A percentile compares a stretch with the other conserved stretches of the same genome.
Conservation (phyloP, 1,139 yeast species). For the Geotrichum citri-aurantii region DNA sequence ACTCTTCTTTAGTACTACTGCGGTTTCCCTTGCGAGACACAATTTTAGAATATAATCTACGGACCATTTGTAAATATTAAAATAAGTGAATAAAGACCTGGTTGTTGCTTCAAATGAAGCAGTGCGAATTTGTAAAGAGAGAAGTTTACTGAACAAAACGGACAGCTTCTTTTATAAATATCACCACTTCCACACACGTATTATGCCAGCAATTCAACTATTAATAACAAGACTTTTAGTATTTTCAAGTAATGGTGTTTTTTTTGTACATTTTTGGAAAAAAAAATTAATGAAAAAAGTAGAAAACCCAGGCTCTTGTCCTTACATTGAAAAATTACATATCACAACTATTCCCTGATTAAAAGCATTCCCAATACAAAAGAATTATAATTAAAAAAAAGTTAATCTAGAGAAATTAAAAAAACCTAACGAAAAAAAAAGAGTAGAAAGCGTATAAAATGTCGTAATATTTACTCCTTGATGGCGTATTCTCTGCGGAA, state of each 20-base stretch:
- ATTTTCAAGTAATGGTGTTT: too few species aligned
- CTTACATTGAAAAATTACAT: not conserved
- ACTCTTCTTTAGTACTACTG: not conserved
- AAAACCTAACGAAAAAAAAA: not conserved
- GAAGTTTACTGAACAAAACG: not conserved
- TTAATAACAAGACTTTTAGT: not conserved
- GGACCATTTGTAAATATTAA: not conserved
- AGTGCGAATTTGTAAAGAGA: not conserved
- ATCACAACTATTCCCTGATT: not conserved
- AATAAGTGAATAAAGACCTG: not conserved
- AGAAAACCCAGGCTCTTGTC: too few species aligned
- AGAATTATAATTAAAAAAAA: not conserved
- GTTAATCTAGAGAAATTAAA: not conserved
- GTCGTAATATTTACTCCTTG: conserved; percentile 41
- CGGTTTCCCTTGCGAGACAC: not conserved
- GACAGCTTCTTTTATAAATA: not conserved
- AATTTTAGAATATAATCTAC: not conserved
- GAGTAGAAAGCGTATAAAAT: not conserved
- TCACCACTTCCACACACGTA: not conserved
- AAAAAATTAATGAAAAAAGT: too few species aligned
- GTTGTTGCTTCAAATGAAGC: not conserved
- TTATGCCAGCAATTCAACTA: not conserved
- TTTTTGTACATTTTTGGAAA: too few species aligned
- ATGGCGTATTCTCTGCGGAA: conserved; percentile 74
- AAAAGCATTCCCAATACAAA: not conserved